Percentiles rank a stretch among this genome's conserved stretches.
Conservation (phyloP, 768 basidiomycete genomes). For the Filobasidium wieringae region DNA sequence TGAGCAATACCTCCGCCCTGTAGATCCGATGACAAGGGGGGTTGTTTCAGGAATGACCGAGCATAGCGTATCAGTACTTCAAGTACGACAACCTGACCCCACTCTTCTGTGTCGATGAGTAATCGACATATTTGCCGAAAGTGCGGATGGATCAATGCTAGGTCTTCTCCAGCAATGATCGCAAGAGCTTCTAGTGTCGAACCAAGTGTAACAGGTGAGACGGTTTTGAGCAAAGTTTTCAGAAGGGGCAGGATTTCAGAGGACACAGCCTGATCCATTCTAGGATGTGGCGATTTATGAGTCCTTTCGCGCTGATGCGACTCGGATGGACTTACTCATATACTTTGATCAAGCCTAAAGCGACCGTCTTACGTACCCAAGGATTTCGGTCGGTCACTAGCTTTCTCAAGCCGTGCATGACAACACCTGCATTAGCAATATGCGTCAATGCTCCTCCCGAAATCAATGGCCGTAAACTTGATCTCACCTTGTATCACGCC, state of each 20-base stretch:
- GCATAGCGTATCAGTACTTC: slow-evolving; percentile 71
- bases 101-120: slow-evolving; percentile 88
- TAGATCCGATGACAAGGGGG: slow-evolving; percentile 15
- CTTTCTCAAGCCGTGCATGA: slow-evolving; percentile 70
- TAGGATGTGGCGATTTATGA: slow-evolving; percentile 31
- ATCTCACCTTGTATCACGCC: slow-evolving; percentile 56
- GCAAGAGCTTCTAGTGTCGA: slow-evolving; percentile 75
- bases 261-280: slow-evolving; percentile 62
- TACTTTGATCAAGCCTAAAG: slow-evolving; percentile 75
- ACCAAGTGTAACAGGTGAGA: slow-evolving; percentile 77
- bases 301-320: neutral
- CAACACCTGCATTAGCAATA: slow-evolving; percentile 22
- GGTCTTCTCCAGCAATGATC: slow-evolving; percentile 68
- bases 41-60: slow-evolving; percentile 58
- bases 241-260: slow-evolving; percentile 47
- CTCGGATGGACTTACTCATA: slow-evolving; percentile 49
- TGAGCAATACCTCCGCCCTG: slow-evolving; percentile 23
- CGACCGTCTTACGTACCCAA: slow-evolving; percentile 86
- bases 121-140: slow-evolving; percentile 71
- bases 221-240: slow-evolving; percentile 46
- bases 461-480: neutral
- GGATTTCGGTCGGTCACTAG: slow-evolving; percentile 84
- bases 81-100: slow-evolving; percentile 79
- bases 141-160: slow-evolving; percentile 78
- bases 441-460: neutral